Conservation (phyloP, 192 early-diverging fungal genomes). For the Rhizoclosmatium sp. region DNA sequence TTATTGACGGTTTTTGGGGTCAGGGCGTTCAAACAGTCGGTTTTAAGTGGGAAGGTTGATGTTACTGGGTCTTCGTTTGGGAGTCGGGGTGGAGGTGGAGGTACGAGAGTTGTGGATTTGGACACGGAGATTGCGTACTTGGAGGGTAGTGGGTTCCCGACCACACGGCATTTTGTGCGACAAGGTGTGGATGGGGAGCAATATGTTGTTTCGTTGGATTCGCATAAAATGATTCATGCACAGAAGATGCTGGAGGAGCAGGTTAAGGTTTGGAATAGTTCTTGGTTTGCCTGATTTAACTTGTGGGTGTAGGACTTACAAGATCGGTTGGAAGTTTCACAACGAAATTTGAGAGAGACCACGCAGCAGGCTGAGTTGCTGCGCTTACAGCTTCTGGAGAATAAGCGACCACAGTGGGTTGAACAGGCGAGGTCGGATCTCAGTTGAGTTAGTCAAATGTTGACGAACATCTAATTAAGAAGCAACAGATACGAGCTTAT, state of each 20-base stretch:
- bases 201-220: not conserved
- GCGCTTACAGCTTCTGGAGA: conserved; percentile 50
- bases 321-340: conserved; percentile 29
- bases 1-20: too few species aligned
- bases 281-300: not conserved
- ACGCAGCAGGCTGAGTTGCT: conserved; percentile 49
- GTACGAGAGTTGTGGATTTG: conserved; percentile 12
- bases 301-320: conserved; percentile 21
- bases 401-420: conserved; percentile 45
- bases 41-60: not conserved
- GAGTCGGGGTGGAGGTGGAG: not conserved
- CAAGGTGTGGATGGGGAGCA: conserved; percentile 10
- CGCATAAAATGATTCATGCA: not conserved
- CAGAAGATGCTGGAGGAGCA: conserved; percentile 30
- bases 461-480: not conserved
- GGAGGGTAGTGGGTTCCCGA: conserved; percentile 10
- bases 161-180: conserved; percentile 10
- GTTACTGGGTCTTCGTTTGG: not conserved
- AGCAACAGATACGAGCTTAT: conserved; percentile 21
- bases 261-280: conserved; percentile 22
- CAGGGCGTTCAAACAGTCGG: too few species aligned
- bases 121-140: conserved; percentile 21
- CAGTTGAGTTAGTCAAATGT: not conserved
- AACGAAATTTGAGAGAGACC: conserved; percentile 27
- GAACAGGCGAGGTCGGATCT: conserved; percentile 16